Evolutionary conservation across 805 yeast species (phyloP).

Genomic region (Wickerhamomyces xylosicus): DNA sequence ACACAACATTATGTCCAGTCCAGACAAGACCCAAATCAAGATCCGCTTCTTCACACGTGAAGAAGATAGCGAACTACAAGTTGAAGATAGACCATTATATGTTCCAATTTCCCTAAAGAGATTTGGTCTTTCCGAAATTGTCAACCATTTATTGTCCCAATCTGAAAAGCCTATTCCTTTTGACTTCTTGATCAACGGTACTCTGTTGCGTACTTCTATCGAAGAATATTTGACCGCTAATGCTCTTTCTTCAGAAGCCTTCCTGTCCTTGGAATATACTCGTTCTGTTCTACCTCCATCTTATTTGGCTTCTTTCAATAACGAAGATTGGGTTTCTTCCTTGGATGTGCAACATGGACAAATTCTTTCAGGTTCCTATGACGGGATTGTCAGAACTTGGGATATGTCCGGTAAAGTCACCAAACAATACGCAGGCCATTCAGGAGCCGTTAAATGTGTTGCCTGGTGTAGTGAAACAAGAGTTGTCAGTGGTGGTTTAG

Average conservation of each 20-base stretch:
- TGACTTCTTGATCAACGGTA: conserved; percentile 85
- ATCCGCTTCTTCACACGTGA: conserved; percentile 83
- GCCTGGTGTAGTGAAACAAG: conserved; percentile 69
- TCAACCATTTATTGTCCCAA: conserved; percentile 69
- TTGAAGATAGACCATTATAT: conserved; percentile 74
- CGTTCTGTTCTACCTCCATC: conserved; percentile 93
- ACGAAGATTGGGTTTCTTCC: conserved; percentile 94
- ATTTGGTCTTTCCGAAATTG: conserved; percentile 90
- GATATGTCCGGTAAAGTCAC: conserved; percentile 71
- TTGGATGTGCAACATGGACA: conserved; percentile 32
- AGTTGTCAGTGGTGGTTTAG: conserved; percentile 80
- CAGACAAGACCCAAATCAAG: conserved; percentile 55
- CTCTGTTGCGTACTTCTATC: conserved; percentile 64
- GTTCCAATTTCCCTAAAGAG: conserved; percentile 84
- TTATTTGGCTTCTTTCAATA: conserved; percentile 73
- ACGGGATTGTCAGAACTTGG: conserved; percentile 89
- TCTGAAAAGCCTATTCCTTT: conserved; percentile 70
- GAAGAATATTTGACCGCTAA: conserved; percentile 67
- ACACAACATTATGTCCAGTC: not conserved
- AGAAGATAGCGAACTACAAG: conserved; percentile 60
- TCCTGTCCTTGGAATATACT: conserved; percentile 77
- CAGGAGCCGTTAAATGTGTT: conserved; percentile 77
- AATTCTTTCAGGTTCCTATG: conserved; percentile 85
- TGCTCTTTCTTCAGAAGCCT: conserved; percentile 76
- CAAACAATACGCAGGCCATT: conserved; percentile 78